A percentile compares a stretch with the other conserved stretches of the same genome.
Evolutionary conservation across 495 filamentous ascomycete species (phyloP).

Genomic region (Copromyces sp.): DNA sequence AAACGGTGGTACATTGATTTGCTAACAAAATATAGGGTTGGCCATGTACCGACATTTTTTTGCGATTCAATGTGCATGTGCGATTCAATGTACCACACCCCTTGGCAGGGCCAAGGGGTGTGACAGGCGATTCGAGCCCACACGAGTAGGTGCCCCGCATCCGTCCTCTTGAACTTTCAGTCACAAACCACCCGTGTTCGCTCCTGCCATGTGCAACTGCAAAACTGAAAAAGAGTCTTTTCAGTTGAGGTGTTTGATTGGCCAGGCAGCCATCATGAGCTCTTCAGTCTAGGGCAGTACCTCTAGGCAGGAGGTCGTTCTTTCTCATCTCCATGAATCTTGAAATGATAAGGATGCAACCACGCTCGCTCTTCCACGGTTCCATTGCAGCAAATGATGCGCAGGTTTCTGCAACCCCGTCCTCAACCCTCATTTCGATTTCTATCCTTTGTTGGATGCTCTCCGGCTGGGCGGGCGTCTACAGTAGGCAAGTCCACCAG

Average conservation of each 20-base stretch:
- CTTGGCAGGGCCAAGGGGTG: too few species aligned
- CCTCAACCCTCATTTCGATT: not conserved
- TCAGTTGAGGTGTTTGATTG: not conserved
- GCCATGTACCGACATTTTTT: too few species aligned
- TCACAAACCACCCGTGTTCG: not conserved
- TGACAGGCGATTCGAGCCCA: too few species aligned
- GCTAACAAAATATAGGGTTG: too few species aligned
- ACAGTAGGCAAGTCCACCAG: not conserved
- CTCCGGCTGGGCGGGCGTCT: not conserved
- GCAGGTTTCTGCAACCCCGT: not conserved
- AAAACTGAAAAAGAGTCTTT: not conserved
- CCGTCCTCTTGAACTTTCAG: not conserved
- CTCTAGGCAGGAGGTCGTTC: not conserved
- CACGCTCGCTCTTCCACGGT: not conserved
- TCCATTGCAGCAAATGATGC: not conserved
- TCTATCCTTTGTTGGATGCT: not conserved
- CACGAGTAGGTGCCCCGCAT: not conserved
- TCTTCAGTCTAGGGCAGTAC: not conserved
- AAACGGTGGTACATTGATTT: too few species aligned
- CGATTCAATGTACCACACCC: too few species aligned
- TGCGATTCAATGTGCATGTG: too few species aligned
- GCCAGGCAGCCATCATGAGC: not conserved
- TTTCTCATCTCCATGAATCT: not conserved
- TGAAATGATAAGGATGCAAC: not conserved
- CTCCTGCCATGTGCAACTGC: not conserved